phyloP scores from a whole-genome alignment of 2,329 filamentous ascomycete genomes.

The Alternaria incomplexa region DNA sequence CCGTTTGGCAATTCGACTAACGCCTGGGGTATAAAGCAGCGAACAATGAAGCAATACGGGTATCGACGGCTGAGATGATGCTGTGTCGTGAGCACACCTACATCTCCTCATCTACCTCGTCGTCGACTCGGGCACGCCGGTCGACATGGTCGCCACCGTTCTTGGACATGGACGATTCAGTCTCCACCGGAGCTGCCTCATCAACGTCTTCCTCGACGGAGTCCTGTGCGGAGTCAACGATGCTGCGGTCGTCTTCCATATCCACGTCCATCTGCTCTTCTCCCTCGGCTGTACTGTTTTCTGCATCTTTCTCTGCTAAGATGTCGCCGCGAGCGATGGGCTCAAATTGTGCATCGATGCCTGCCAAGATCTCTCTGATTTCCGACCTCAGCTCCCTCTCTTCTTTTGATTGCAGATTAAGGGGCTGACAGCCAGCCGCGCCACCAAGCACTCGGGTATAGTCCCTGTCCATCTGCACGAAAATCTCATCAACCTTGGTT shows the following conservation, averaged over 20 bases:
- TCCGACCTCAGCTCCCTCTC: constrained; percentile 22
- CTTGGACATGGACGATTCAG: background rate
- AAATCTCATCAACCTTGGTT: constrained; percentile 55
- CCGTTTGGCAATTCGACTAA: background rate
- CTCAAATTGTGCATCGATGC: constrained; percentile 30
- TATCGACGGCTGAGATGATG: background rate
- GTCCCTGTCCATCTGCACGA: constrained; percentile 42
- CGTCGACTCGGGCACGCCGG: constrained; percentile 1
- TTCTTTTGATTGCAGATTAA: constrained; percentile 7
- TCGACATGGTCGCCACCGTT: background rate
- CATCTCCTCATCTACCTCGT: background rate
- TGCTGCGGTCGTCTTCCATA: background rate
- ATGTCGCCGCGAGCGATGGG: constrained; percentile 26
- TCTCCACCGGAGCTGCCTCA: background rate
- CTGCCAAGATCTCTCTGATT: constrained; percentile 21
- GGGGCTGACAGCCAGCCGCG: constrained; percentile 7
- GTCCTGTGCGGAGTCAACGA: background rate
- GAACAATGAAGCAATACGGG: background rate
- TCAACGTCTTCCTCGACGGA: background rate
- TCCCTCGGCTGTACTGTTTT: background rate
- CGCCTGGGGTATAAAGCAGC: background rate
- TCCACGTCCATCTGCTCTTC: background rate
- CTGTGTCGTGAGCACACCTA: background rate
- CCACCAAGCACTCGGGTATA: constrained; percentile 48
- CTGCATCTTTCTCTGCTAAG: background rate